Percentiles rank a stretch among this genome's conserved stretches.
Conservation (phyloP, 169 alveolate species). For the Plasmodium relictum region DNA sequence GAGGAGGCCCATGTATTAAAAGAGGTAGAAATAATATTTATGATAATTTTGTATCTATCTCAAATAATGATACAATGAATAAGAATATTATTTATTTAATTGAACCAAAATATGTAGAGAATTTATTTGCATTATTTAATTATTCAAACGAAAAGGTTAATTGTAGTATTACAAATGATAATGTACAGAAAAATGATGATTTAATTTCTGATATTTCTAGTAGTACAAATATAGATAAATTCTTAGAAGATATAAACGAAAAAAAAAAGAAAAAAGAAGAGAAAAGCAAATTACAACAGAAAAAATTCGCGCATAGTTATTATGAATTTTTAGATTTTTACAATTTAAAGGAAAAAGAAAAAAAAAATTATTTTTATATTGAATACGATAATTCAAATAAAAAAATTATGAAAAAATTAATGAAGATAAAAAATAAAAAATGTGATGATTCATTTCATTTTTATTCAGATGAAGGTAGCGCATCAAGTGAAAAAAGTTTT, state of each 20-base stretch:
- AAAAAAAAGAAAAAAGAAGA: neutral
- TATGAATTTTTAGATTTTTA: constrained; percentile 42
- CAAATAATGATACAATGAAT: constrained; percentile 40
- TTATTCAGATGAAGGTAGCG: constrained; percentile 10
- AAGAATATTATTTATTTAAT: constrained; percentile 55
- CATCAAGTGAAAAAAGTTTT: constrained; percentile 11
- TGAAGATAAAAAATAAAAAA: constrained; percentile 21
- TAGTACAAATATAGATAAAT: neutral
- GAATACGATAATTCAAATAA: constrained; percentile 26
- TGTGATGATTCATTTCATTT: constrained; percentile 9
- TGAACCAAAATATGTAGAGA: constrained; percentile 37
- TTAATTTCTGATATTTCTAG: neutral
- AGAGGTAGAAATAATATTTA: constrained; percentile 49
- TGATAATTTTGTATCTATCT: constrained; percentile 36
- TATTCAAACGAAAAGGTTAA: constrained; percentile 7
- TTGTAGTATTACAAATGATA: neutral
- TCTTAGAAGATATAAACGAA: too few relatives aligned
- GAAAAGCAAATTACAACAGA: too few relatives aligned
- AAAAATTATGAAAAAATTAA: constrained; percentile 18
- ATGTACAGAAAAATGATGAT: neutral
- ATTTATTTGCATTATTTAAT: constrained; percentile 51
- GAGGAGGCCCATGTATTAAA: constrained; percentile 66
- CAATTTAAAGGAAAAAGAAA: constrained; percentile 36
- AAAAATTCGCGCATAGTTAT: constrained; percentile 42
- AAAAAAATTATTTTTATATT: neutral